phyloP scores from a whole-genome alignment of 495 filamentous ascomycete genomes.

The Aspergillus conjunctus region DNA sequence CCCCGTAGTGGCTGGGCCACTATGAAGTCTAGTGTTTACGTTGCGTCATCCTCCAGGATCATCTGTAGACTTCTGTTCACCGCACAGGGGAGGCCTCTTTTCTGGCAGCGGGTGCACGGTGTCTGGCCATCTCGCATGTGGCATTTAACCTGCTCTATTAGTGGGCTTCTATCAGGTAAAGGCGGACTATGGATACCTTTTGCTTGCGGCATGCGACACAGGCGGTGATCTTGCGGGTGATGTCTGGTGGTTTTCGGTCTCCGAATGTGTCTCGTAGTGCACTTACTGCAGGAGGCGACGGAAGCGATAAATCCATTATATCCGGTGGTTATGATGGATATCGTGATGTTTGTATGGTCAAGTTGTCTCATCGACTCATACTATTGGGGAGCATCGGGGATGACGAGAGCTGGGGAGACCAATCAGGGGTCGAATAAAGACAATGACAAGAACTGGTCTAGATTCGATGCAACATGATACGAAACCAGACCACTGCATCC shows the following conservation, averaged over 20 bases:
- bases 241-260: conserved; percentile 39
- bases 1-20: background rate
- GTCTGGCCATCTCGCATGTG: conserved; percentile 41
- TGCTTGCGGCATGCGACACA: conserved; percentile 45
- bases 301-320: background rate
- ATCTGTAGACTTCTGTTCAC: conserved; percentile 42
- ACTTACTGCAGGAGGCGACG: background rate
- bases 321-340: background rate
- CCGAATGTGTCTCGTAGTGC: conserved; percentile 25
- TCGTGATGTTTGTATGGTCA: background rate
- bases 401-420: background rate
- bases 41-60: conserved; percentile 38
- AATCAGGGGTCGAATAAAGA: no score
- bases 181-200: conserved; percentile 28
- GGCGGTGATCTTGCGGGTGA: conserved; percentile 43
- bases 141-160: conserved; percentile 40
- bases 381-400: background rate
- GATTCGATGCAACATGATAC: no score
- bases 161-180: background rate
- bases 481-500: no score
- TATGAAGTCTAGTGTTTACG: conserved; percentile 22
- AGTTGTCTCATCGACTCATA: background rate
- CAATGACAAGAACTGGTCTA: no score
- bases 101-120: conserved; percentile 36
- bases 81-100: conserved; percentile 33